Conservation (phyloP, 2,329 filamentous ascomycete species). For the Aspergillus phoenicis region DNA sequence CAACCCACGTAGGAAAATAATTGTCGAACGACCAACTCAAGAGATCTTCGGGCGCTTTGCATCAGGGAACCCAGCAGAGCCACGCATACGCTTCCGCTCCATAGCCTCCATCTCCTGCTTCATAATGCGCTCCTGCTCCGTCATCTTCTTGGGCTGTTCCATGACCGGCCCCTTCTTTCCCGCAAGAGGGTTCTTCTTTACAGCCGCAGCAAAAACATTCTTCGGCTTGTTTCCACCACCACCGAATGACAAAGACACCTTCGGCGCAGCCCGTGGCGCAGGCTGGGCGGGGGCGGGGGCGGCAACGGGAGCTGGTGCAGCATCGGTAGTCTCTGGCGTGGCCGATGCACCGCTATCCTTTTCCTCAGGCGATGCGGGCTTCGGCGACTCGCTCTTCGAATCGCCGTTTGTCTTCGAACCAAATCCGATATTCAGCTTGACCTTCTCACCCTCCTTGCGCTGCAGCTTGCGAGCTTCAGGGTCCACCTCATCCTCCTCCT, state of each 20-base stretch:
- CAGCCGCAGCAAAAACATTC: conserved; percentile 65
- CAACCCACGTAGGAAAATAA: background rate
- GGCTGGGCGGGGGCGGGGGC: conserved; percentile 17
- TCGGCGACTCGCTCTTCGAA: conserved; percentile 27
- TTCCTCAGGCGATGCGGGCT: conserved; percentile 26
- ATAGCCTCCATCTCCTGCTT: conserved; percentile 67
- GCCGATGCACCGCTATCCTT: conserved; percentile 20
- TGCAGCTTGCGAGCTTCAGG: conserved; percentile 49
- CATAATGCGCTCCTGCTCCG: conserved; percentile 87
- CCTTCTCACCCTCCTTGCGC: conserved; percentile 72
- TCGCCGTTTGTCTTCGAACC: conserved; percentile 29
- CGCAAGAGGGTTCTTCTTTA: conserved; percentile 71
- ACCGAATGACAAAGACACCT: conserved; percentile 67
- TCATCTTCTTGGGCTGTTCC: conserved; percentile 77
- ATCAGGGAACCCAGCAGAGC: conserved; percentile 32
- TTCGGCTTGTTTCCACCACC: conserved; percentile 55
- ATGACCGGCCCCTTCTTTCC: conserved; percentile 63
- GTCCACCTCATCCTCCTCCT: conserved; percentile 48
- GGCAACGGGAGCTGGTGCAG: conserved; percentile 18
- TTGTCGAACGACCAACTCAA: conserved; percentile 12
- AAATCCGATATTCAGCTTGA: conserved; percentile 68
- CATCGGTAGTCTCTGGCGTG: conserved; percentile 19
- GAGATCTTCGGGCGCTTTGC: conserved; percentile 40
- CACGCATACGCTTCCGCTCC: conserved; percentile 64
- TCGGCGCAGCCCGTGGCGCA: conserved; percentile 26